Conservation (phyloP, 805 yeast species). For the Ogataea salicorniae region DNA sequence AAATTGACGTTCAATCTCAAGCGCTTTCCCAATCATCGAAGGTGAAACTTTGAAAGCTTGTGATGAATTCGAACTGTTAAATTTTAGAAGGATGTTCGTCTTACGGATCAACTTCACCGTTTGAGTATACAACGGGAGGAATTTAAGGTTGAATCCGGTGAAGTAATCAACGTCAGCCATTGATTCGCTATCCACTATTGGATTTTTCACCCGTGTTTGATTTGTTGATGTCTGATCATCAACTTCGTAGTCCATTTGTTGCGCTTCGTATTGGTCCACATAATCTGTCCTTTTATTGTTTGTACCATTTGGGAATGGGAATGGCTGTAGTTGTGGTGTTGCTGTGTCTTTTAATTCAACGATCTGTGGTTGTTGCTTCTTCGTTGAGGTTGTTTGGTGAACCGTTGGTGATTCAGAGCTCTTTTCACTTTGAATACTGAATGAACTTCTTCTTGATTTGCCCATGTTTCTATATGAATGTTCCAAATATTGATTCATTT, state of each 20-base stretch:
- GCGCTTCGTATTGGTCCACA: background rate
- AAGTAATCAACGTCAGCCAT: constrained; percentile 51
- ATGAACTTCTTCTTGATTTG: background rate
- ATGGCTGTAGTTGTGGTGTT: background rate
- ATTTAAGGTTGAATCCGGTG: constrained; percentile 60
- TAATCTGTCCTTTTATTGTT: background rate
- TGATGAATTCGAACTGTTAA: constrained; percentile 1
- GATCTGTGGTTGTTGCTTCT: too few relatives aligned
- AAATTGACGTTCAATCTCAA: constrained; percentile 34
- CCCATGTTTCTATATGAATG: constrained; percentile 4
- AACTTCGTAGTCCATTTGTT: constrained; percentile 28
- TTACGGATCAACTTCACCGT: constrained; percentile 38
- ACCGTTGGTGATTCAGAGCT: background rate
- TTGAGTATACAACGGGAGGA: constrained; percentile 54
- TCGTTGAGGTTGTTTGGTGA: too few relatives aligned
- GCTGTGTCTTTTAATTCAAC: constrained; percentile 1
- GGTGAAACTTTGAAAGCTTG: constrained; percentile 9
- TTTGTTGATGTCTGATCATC: constrained; percentile 1
- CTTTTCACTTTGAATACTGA: background rate
- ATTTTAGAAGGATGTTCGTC: constrained; percentile 16
- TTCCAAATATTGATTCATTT: constrained; percentile 10
- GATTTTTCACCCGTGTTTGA: too few relatives aligned
- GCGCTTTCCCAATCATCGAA: constrained; percentile 30
- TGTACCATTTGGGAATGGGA: background rate
- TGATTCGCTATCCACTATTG: constrained; percentile 18